A percentile compares a stretch with the other conserved stretches of the same genome.
phyloP scores from a whole-genome alignment of 2,329 filamentous ascomycete genomes.

The Nectriaceae sp. region DNA sequence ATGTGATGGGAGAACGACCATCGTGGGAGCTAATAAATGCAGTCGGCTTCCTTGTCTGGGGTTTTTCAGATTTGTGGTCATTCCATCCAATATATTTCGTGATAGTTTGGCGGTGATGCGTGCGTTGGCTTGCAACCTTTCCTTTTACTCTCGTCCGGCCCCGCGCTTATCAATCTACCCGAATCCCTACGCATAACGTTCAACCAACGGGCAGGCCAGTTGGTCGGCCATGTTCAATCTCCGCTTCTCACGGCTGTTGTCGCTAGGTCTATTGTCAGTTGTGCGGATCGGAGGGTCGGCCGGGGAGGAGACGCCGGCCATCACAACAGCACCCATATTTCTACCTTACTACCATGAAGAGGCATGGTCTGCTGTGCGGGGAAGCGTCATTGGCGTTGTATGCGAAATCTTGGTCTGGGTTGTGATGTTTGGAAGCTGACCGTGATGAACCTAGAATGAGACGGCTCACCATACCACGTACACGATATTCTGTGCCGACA shows the following conservation, averaged over 20 bases:
- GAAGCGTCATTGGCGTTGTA: conserved; percentile 48
- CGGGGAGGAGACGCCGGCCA: conserved; percentile 22
- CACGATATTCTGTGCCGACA: conserved; percentile 50
- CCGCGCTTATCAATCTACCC: too few species aligned
- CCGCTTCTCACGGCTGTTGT: conserved; percentile 20
- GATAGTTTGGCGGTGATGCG: too few species aligned
- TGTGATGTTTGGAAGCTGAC: conserved; percentile 2
- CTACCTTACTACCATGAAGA: conserved; percentile 44
- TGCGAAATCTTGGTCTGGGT: conserved; percentile 8
- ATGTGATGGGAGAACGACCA: too few species aligned
- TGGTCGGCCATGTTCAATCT: conserved; percentile 11
- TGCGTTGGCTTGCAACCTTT: too few species aligned
- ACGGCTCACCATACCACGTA: conserved; percentile 43
- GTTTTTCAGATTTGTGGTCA: too few species aligned
- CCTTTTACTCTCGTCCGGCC: too few species aligned
- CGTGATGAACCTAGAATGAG: conserved; percentile 33
- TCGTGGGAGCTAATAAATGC: too few species aligned
- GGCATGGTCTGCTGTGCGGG: conserved; percentile 47
- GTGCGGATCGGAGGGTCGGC: conserved; percentile 16
- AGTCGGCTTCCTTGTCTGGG: too few species aligned
- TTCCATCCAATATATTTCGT: too few species aligned
- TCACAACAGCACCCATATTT: conserved; percentile 47
- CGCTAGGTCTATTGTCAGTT: conserved; percentile 18
- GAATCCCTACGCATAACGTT: too few species aligned
- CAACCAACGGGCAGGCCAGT: not conserved